Evolutionary conservation across 345 rosid species (phyloP).

Genomic region (Arabis hirsuta): DNA sequence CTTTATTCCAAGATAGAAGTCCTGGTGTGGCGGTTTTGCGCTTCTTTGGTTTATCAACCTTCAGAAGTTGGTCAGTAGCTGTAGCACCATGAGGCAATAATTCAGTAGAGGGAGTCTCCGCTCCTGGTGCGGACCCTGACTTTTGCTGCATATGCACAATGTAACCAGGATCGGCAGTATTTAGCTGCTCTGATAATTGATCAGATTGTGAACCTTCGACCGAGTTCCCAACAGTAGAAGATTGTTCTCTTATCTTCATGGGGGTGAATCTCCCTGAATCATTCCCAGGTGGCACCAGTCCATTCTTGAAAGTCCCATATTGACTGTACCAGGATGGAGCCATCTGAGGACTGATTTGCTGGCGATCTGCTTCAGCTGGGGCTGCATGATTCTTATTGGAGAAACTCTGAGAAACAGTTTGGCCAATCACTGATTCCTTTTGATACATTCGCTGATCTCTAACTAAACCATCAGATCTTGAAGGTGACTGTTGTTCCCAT

Average conservation of each 20-base stretch:
- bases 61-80: constrained; percentile 42
- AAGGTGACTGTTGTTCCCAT: constrained; percentile 45
- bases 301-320: constrained; percentile 71
- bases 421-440: constrained; percentile 47
- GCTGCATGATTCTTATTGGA: constrained; percentile 42
- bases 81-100: constrained; percentile 48
- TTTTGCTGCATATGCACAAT: constrained; percentile 41
- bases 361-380: constrained; percentile 53
- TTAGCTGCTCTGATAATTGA: constrained; percentile 46
- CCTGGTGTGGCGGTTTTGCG: constrained; percentile 65
- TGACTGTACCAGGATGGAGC: constrained; percentile 84
- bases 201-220: constrained; percentile 50
- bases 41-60: constrained; percentile 56
- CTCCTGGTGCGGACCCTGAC: constrained; percentile 40
- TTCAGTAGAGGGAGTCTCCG: constrained; percentile 49
- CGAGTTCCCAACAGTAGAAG: constrained; percentile 49
- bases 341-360: constrained; percentile 70
- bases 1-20: constrained; percentile 71
- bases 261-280: constrained; percentile 49
- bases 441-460: constrained; percentile 41
- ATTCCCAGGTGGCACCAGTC: constrained; percentile 54
- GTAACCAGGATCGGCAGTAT: constrained; percentile 46
- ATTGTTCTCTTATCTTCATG: constrained; percentile 52
- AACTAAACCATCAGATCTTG: constrained; percentile 47
- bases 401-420: constrained; percentile 46